A percentile compares a stretch with the other conserved stretches of the same genome.
Evolutionary conservation across 2,329 filamentous ascomycete species (phyloP).

Genomic region (Aspergillus intermedius): DNA sequence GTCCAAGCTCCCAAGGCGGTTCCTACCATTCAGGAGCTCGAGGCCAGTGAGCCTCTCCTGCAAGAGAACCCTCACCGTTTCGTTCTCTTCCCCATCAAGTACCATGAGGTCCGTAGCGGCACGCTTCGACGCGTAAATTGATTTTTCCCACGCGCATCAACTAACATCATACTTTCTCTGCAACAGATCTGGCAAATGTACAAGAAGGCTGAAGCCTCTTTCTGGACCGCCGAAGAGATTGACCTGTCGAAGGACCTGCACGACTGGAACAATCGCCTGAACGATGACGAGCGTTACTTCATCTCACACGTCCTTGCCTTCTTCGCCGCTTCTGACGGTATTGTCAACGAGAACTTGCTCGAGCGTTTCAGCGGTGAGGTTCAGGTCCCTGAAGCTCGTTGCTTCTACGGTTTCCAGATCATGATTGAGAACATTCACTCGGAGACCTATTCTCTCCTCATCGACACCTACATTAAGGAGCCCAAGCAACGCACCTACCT

Average conservation of each 20-base stretch:
- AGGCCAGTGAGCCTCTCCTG: constrained; percentile 81
- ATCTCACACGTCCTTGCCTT: constrained; percentile 97
- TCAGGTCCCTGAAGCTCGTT: constrained; percentile 93
- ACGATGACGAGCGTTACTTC: constrained; percentile 96
- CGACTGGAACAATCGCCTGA: constrained; percentile 98
- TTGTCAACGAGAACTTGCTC: constrained; percentile 98
- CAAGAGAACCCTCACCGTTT: constrained; percentile 95
- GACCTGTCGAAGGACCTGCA: constrained; percentile 97
- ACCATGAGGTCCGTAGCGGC: constrained; percentile 76
- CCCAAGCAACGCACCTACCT: constrained; percentile 87
- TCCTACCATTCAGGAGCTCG: constrained; percentile 56
- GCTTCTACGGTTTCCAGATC: constrained; percentile 99
- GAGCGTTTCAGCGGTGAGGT: constrained; percentile 97
- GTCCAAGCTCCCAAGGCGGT: constrained; percentile 38
- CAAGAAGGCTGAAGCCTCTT: constrained; percentile 98
- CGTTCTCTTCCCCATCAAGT: constrained; percentile 97
- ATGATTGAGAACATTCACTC: constrained; percentile 99
- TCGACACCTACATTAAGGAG: constrained; percentile 99
- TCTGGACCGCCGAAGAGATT: constrained; percentile 99
- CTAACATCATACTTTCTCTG: constrained; percentile 31
- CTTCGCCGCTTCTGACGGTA: constrained; percentile 97
- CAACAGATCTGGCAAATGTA: constrained; percentile 98
- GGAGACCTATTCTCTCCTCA: constrained; percentile 97
- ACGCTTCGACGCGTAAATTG: constrained; percentile 65
- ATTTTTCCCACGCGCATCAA: constrained; percentile 10